Evolutionary conservation across 352 stramenopile species (phyloP).

Genomic region (Thraustochytrium striatum): DNA sequence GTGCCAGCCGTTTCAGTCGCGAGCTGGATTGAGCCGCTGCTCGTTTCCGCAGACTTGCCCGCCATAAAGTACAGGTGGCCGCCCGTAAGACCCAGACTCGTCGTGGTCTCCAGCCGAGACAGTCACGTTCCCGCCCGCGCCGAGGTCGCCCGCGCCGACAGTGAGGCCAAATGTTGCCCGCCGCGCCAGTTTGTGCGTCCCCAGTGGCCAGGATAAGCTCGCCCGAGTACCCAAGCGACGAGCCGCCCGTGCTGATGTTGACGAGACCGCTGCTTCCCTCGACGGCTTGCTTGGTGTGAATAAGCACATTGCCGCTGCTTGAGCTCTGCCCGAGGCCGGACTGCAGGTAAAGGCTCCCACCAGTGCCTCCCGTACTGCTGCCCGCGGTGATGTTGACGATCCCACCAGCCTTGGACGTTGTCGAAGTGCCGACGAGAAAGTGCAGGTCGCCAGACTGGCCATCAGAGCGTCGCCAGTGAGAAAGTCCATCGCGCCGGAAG

Average conservation of each 20-base stretch:
- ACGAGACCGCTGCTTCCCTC: not conserved
- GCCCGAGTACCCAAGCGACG: not conserved
- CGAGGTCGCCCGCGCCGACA: constrained; percentile 19
- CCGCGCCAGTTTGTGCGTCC: not conserved
- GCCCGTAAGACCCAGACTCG: not conserved
- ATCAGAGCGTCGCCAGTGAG: not conserved
- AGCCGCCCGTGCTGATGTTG: not conserved
- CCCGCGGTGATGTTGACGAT: constrained; percentile 35
- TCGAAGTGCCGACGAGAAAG: constrained; percentile 8
- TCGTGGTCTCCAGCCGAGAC: not conserved
- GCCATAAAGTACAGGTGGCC: not conserved
- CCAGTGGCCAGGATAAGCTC: constrained; percentile 1
- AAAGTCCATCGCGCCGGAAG: not conserved
- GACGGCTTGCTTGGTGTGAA: not conserved
- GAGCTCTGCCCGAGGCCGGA: not conserved
- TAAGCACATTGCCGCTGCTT: constrained; percentile 1
- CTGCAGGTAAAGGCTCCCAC: not conserved
- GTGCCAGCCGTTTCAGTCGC: constrained; percentile 24
- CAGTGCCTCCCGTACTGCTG: not conserved
- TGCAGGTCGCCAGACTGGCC: not conserved
- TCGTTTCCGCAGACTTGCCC: constrained; percentile 2
- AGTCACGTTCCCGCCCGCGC: not conserved
- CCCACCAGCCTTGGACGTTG: not conserved
- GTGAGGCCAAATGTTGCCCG: constrained; percentile 26
- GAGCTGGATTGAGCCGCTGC: constrained; percentile 4